Conservation (phyloP, 2,329 filamentous ascomycete genomes). For the Aspergillus oerlinghausenensis region DNA sequence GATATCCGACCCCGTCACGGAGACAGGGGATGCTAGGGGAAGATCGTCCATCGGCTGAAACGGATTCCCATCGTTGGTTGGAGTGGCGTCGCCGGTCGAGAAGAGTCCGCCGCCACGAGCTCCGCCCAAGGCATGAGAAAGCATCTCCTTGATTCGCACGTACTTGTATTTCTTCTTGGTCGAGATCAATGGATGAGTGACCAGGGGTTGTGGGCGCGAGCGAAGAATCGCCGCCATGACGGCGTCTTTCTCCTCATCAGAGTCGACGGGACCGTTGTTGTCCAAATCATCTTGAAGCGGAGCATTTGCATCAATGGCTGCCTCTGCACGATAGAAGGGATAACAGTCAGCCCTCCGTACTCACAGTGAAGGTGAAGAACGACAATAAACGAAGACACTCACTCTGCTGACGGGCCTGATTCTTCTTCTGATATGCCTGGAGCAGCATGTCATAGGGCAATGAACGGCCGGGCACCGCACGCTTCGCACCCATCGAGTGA, state of each 20-base stretch:
- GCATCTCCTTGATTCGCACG: slow-evolving; percentile 60
- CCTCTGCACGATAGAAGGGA: slow-evolving; percentile 55
- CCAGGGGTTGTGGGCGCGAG: slow-evolving; percentile 73
- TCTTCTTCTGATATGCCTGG: slow-evolving; percentile 90
- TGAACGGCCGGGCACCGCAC: slow-evolving; percentile 79
- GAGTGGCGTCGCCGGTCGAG: slow-evolving; percentile 30
- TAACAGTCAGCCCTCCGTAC: slow-evolving; percentile 3
- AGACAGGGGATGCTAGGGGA: slow-evolving; percentile 20
- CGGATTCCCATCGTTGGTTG: slow-evolving; percentile 27
- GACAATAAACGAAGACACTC: slow-evolving; percentile 34
- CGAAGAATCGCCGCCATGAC: slow-evolving; percentile 77
- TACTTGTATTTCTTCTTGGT: slow-evolving; percentile 54
- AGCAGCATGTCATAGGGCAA: slow-evolving; percentile 90
- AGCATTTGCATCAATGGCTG: slow-evolving; percentile 89
- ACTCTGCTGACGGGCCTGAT: slow-evolving; percentile 97
- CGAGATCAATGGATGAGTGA: slow-evolving; percentile 56
- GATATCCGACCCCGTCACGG: slow-evolving; percentile 19
- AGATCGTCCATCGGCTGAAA: slow-evolving; percentile 30
- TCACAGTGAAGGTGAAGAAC: not conserved
- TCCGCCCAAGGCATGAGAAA: slow-evolving; percentile 55
- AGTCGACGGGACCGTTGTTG: slow-evolving; percentile 76
- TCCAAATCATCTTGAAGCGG: slow-evolving; percentile 84
- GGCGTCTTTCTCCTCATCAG: slow-evolving; percentile 85
- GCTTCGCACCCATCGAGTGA: slow-evolving; percentile 91
- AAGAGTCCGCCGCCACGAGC: slow-evolving; percentile 44